Evolutionary conservation across 768 basidiomycete species (phyloP), one percentile per base, ranked within the genome.

Genomic region (Podaxis sp.): DNA sequence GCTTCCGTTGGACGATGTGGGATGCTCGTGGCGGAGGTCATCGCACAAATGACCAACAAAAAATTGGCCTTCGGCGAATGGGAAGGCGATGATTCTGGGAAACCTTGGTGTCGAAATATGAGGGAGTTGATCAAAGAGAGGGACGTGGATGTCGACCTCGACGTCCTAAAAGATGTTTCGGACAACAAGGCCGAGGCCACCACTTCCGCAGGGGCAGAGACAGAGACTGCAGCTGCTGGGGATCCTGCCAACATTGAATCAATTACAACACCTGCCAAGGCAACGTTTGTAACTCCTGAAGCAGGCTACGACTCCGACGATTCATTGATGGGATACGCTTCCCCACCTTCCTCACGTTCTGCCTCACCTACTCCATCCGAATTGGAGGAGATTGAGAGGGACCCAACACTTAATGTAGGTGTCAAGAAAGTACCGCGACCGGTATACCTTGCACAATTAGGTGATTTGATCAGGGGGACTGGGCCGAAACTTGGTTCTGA

Each of bases 21-120:
- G 2, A 96, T 99, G 94, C 82, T 98, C 37, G 87, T 85, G 0
- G 96, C 92, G 0, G 96, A 99, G 74, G 78, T 89, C 17, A 81
- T 90, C 8, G 91, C 93, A 0, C 76, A 78, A 4, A 77, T 78
- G 27, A 79, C 79, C 13, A 82, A 86, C 5, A 90, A 90, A 71
- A 81, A 80, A 53, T 78, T 98, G 22, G 79, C 85, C 61, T 98
- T 99, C 66, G 88, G 84, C 0, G 85, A 82, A 43, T 97, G 96
- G 96, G 89, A 91, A 7, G 93, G 90, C 1, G 82, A 86, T 1
- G 87, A 85, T 3, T 78, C 83, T 27, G 88, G 85, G 7, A 86
- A 80, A 64, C 74, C 71, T 22, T 93, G 91, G 86, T 86, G 85
- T 17, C 76, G 88, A 57, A 75, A 75, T 13, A 66, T 97, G 53